Evolutionary conservation across 176 grass and related monocot species (phyloP), one percentile per base, ranked within the genome.

Genomic region (Oryza meridionalis): DNA sequence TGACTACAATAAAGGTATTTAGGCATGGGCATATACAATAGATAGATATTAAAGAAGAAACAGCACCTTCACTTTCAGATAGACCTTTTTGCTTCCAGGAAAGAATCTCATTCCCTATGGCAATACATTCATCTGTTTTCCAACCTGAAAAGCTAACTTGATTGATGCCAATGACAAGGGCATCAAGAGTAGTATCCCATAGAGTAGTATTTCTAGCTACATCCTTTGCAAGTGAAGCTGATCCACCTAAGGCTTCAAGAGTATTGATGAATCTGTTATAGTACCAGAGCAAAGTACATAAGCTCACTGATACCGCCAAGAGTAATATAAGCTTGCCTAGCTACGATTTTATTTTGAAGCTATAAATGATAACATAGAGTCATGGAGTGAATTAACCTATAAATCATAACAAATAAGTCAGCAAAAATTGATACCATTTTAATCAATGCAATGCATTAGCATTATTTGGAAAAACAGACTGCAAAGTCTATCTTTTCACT

Each of bases 61-160:
- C 26, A 38, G 63, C 77, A 98, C 92, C 92, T 98, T 92, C 96
- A 83, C 78, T 86, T 90, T 93, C 89, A 82, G 82, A 90, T 86
- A 95, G 75, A 80, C 91, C 89, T 87, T 88, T 90, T 67, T 88
- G 55, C 83, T 91, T 94, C 96, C 96, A 98, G 69, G 77, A 85
- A 79, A 93, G 82, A 85, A 98, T 84, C 76, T 98, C 96, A 73
- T 86, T 93, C 72, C 68, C 83, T 90, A 98, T 95, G 65, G 92
- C 92, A 92, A 25, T 67, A 75, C 96, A 98, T 78, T 98, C 96
- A 50, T 88, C 87, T 32, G 42, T 79, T 86, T 88, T 95, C 96
- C 96, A 98, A 77, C 96, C 91, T 50, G 96, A 98, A 88, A 93
- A 90, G 38, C 80, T 77, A 79, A 95, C 77, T 87, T 98, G 96